Percentiles rank a stretch among this genome's conserved stretches.
Conservation (phyloP, 225 moss, liverwort and hornwort genomes). For the Pseudisothecium myosuroides region DNA sequence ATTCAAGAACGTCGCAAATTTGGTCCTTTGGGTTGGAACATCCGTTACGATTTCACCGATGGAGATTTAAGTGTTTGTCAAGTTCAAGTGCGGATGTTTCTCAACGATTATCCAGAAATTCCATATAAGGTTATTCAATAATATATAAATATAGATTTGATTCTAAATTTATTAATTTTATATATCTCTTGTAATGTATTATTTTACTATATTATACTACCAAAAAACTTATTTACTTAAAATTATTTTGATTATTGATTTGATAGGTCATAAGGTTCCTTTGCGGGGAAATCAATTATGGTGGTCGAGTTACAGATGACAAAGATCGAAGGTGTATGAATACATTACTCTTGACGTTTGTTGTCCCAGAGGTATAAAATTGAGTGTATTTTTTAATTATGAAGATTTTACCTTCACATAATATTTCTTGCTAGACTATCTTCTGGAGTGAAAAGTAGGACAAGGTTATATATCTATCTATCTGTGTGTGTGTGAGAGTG, state of each 20-base stretch:
- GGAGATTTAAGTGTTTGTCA: conserved; percentile 81
- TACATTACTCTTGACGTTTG: conserved; percentile 51
- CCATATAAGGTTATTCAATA: conserved; percentile 49
- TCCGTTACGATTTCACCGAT: conserved; percentile 78
- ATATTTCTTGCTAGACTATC: too few relatives aligned
- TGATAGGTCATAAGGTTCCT: conserved; percentile 71
- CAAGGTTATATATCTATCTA: too few relatives aligned
- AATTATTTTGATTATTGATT: too few relatives aligned
- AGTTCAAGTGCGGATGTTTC: conserved; percentile 74
- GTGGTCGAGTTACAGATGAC: conserved; percentile 82
- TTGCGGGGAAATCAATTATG: conserved; percentile 87
- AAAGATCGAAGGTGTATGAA: conserved; percentile 85
- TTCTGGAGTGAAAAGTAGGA: too few relatives aligned
- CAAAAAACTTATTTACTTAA: not conserved
- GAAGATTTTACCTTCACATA: too few relatives aligned
- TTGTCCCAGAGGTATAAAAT: conserved; percentile 19
- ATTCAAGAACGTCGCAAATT: conserved; percentile 81
- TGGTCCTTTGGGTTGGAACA: conserved; percentile 90
- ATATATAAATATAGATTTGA: not conserved
- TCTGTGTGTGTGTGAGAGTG: too few relatives aligned
- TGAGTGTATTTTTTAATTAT: not conserved
- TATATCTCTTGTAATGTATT: accelerated
- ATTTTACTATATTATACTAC: too few relatives aligned
- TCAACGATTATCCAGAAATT: conserved; percentile 66
- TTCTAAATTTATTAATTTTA: not conserved